Percentiles rank a stretch among this genome's conserved stretches.
Evolutionary conservation across 2,329 filamentous ascomycete genomes (phyloP).

Genomic region (Moelleriella libera): DNA sequence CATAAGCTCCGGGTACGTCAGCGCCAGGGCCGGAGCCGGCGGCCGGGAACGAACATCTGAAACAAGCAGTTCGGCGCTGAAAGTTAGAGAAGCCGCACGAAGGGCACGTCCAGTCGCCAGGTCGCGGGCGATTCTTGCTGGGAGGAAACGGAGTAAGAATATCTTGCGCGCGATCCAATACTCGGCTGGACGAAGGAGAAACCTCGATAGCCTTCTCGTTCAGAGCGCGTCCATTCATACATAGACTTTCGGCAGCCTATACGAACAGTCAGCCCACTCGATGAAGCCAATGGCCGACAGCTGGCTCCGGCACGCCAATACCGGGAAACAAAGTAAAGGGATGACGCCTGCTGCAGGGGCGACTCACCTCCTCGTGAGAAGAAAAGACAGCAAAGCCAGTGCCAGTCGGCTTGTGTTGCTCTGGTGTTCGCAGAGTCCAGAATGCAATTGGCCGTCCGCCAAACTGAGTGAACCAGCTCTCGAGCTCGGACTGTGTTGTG

Average conservation of each 20-base stretch:
- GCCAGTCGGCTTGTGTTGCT: slow-evolving; percentile 98
- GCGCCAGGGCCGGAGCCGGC: slow-evolving; percentile 65
- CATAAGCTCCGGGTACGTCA: slow-evolving; percentile 40
- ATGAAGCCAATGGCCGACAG: background rate
- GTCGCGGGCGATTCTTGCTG: slow-evolving; percentile 93
- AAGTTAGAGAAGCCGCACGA: slow-evolving; percentile 99
- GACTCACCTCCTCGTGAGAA: slow-evolving; percentile 89
- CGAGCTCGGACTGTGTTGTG: slow-evolving; percentile 94
- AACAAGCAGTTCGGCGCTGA: slow-evolving; percentile 94
- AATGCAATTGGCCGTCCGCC: slow-evolving; percentile 96
- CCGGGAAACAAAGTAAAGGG: too few relatives aligned
- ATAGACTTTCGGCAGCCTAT: slow-evolving; percentile 89
- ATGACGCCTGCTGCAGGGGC: background rate
- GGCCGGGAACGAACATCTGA: slow-evolving; percentile 98
- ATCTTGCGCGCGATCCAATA: slow-evolving; percentile 87
- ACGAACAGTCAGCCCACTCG: background rate
- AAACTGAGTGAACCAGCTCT: slow-evolving; percentile 99
- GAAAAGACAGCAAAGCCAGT: slow-evolving; percentile 98
- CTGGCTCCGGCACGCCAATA: too few relatives aligned
- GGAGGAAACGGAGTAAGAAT: slow-evolving; percentile 96
- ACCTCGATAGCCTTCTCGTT: slow-evolving; percentile 99
- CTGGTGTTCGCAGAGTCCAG: slow-evolving; percentile 93
- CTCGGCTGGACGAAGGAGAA: slow-evolving; percentile 90
- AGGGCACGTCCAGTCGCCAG: slow-evolving; percentile 97
- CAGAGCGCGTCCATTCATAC: slow-evolving; percentile 96